Evolutionary conservation across 495 filamentous ascomycete species (phyloP).

Genomic region (Podospora tetraspora): DNA sequence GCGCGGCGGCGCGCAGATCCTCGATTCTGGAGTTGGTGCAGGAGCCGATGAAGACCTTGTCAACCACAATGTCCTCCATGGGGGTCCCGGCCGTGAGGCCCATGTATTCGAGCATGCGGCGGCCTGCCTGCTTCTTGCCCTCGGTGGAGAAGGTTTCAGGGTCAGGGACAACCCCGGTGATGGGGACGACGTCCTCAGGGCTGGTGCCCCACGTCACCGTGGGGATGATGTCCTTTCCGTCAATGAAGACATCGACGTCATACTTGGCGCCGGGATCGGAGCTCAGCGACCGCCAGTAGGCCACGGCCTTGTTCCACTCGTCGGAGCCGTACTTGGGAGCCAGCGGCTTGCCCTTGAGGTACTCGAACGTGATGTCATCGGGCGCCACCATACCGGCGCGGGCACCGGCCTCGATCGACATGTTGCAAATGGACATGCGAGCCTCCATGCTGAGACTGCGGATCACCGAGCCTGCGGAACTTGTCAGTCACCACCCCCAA

Average conservation of each 20-base stretch:
- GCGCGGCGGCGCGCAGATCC: conserved; percentile 83
- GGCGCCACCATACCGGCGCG: conserved; percentile 96
- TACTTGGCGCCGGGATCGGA: conserved; percentile 82
- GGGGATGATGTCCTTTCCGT: conserved; percentile 86
- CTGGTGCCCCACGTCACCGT: conserved; percentile 97
- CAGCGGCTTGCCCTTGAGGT: conserved; percentile 83
- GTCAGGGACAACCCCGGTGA: conserved; percentile 82
- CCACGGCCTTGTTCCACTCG: conserved; percentile 85
- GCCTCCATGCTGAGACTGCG: conserved; percentile 89
- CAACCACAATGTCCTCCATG: conserved; percentile 83
- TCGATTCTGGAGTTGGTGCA: conserved; percentile 98
- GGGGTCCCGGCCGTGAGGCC: conserved; percentile 76
- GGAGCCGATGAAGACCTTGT: conserved; percentile 97
- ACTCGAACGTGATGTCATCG: conserved; percentile 89
- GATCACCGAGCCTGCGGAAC: conserved; percentile 65
- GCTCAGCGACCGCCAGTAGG: conserved; percentile 81
- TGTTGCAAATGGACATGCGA: conserved; percentile 98
- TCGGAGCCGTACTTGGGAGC: conserved; percentile 76
- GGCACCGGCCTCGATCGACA: conserved; percentile 98
- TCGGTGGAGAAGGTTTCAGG: conserved; percentile 79
- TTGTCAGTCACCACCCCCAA: neutral
- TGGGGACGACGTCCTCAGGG: conserved; percentile 91
- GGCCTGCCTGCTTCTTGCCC: conserved; percentile 69
- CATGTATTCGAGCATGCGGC: conserved; percentile 91
- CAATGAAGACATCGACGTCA: conserved; percentile 79